Evolutionary conservation across 2,329 filamentous ascomycete genomes (phyloP), one percentile per base, ranked within the genome.

Genomic region (Alternaria brassicae): DNA sequence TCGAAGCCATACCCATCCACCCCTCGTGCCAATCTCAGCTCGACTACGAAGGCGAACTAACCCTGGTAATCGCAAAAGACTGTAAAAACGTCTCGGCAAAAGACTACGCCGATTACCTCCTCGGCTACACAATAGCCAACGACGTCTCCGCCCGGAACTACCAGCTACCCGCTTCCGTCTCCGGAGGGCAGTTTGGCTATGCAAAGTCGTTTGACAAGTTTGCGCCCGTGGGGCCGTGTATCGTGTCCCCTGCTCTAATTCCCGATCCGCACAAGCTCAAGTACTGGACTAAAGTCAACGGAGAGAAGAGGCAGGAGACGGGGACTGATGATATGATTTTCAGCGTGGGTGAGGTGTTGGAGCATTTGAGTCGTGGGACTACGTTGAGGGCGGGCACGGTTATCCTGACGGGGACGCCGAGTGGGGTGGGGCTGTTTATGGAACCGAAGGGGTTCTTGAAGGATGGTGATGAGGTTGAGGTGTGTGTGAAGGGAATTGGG

Each of bases 81-180:
- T 72, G 67, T 53, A 77, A 77, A 45, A 77, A 78, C 62, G 64
- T 76, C 9, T 77, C 80, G 44, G 85, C 87, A 64, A 80, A 78
- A 0, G 81, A 88, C 27, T 86, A 86, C 5, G 70, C 86, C 50
- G 81, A 84, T 62, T 87, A 89, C 66, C 81, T 90, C 4, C 82
- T 89, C 2, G 87, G 88, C 27, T 90, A 90, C 71, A 87, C 86
- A 0, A 82, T 83, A 21, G 82, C 83, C 67, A 90, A 89, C 75
- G 87, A 90, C 69, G 83, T 90, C 6, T 88, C 86, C 2, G 85
- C 83, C 60, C 83, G 86, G 4, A 82, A 84, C 50, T 80, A 80
- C 53, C 86, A 89, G 41, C 55, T 77, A 2, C 74, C 74, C 3
- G 72, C 68, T 4, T 60, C 54, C 23, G 64, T 73, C 2, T 73